Percentiles rank a stretch among this genome's conserved stretches.
Conservation (phyloP, 2,329 filamentous ascomycete species). For the Fusarium sp. region DNA sequence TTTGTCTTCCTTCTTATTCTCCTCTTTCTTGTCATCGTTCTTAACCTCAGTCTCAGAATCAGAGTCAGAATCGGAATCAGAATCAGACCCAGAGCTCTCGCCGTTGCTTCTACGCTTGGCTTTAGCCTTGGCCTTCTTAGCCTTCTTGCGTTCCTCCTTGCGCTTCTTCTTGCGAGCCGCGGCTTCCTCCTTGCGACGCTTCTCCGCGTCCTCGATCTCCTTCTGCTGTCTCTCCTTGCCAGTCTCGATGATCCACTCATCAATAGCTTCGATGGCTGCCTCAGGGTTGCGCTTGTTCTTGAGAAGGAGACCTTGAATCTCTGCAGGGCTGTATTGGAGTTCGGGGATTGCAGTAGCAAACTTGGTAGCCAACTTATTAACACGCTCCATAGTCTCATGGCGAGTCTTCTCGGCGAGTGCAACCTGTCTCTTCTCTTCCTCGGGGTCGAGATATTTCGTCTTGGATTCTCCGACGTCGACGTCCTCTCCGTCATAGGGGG, state of each 20-base stretch:
- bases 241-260: constrained; percentile 62
- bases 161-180: constrained; percentile 48
- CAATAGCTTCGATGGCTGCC: constrained; percentile 59
- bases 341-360: constrained; percentile 65
- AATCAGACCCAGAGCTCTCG: constrained; percentile 40
- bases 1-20: constrained; percentile 32
- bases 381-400: constrained; percentile 52
- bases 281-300: constrained; percentile 65
- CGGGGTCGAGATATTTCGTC: constrained; percentile 20
- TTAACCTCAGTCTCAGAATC: constrained; percentile 37
- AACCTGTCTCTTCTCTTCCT: constrained; percentile 48
- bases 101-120: constrained; percentile 39
- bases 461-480: not conserved
- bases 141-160: constrained; percentile 44
- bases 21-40: constrained; percentile 33
- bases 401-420: constrained; percentile 49
- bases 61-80: constrained; percentile 18
- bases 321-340: constrained; percentile 68
- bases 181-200: constrained; percentile 53
- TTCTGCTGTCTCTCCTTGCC: constrained; percentile 62
- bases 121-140: constrained; percentile 43
- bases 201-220: constrained; percentile 57
- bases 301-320: constrained; percentile 69
- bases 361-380: constrained; percentile 59
- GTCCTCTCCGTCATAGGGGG: constrained; percentile 58